Evolutionary conservation across 2,329 filamentous ascomycete genomes (phyloP).

Genomic region (Lithohypha guttulata): DNA sequence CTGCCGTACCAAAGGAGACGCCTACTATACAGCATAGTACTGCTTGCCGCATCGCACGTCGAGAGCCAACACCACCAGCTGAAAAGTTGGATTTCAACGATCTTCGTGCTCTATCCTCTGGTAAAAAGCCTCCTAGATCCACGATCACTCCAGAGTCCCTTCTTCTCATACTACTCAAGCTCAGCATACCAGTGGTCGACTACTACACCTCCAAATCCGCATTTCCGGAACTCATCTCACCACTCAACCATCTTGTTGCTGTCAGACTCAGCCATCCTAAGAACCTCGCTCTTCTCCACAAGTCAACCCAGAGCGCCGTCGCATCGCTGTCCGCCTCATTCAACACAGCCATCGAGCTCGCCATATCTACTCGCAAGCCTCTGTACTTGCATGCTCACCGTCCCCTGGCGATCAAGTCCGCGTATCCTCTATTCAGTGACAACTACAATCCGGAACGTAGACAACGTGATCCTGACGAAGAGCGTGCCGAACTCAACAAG

Average conservation of each 20-base stretch:
- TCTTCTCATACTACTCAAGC: constrained; percentile 40
- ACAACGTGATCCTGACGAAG: constrained; percentile 91
- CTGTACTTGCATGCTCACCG: constrained; percentile 82
- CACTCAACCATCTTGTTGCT: constrained; percentile 47
- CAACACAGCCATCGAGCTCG: constrained; percentile 45
- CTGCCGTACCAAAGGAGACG: neutral
- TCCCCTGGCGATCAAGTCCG: constrained; percentile 75
- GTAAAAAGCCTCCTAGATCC: neutral
- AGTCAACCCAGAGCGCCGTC: constrained; percentile 29
- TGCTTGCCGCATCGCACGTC: constrained; percentile 30
- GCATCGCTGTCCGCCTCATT: constrained; percentile 30
- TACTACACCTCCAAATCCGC: constrained; percentile 63
- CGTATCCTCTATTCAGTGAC: constrained; percentile 92
- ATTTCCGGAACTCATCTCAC: constrained; percentile 69
- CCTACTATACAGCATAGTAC: neutral
- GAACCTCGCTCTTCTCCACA: constrained; percentile 34
- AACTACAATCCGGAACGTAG: constrained; percentile 76
- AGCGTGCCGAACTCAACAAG: constrained; percentile 74
- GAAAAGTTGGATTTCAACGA: constrained; percentile 52
- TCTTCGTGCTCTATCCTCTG: constrained; percentile 18
- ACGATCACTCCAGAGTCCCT: constrained; percentile 9
- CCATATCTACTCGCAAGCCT: constrained; percentile 55
- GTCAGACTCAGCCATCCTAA: constrained; percentile 39
- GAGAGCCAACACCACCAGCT: constrained; percentile 35
- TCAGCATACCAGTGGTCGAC: constrained; percentile 58